Evolutionary conservation across 2,329 filamentous ascomycete species (phyloP).

Genomic region (Scortechinia acanthostroma): DNA sequence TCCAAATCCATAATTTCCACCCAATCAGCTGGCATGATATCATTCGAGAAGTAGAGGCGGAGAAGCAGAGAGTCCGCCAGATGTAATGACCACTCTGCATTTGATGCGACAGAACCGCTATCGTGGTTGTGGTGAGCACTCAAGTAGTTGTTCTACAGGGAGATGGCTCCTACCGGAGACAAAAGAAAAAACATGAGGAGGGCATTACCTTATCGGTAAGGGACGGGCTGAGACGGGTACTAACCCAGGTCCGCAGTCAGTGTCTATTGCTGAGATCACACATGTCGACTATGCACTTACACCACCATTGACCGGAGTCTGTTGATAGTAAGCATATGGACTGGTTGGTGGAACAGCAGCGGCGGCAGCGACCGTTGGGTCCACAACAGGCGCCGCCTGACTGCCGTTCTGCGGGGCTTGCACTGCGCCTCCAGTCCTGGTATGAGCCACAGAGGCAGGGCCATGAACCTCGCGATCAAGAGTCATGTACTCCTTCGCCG

Average conservation of each 20-base stretch:
- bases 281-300: background rate
- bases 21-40: conserved; percentile 1
- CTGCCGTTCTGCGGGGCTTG: background rate
- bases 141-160: background rate
- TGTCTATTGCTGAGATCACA: no score
- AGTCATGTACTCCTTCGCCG: conserved; percentile 77
- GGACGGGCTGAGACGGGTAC: background rate
- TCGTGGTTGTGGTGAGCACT: no score
- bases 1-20: background rate
- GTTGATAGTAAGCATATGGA: background rate
- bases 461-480: conserved; percentile 68
- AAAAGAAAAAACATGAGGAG: background rate
- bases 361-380: background rate
- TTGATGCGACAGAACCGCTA: background rate
- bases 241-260: no score
- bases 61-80: background rate
- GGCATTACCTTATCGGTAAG: background rate
- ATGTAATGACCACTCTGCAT: background rate
- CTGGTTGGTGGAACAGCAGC: background rate
- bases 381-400: background rate
- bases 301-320: background rate
- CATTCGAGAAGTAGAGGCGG: no score
- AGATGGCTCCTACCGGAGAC: background rate
- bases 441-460: background rate
- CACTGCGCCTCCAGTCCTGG: background rate